Base-by-base conservation (phyloP, 2,329 filamentous ascomycete genomes). In the Alternaria ethzedia region DNA sequence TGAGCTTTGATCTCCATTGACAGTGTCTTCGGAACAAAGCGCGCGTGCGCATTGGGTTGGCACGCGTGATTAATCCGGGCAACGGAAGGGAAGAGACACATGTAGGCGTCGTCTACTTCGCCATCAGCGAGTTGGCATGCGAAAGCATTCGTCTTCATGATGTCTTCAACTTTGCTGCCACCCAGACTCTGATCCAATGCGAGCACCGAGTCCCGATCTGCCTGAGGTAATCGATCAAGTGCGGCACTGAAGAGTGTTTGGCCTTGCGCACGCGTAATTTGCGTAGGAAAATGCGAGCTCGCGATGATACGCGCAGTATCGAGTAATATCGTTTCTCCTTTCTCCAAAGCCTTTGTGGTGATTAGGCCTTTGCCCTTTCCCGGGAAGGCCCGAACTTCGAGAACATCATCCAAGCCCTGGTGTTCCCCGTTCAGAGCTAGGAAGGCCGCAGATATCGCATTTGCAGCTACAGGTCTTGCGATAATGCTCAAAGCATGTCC, bases 1-100 rank as follows among this genome's bases (percentile, higher is more conserved):
- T 69, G 59, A 8, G 72, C 68, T 54, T 68, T 69, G 52, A 75
- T 61, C 41, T 71, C 69, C 71, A 73, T 73, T 23, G 66, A 41
- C 32, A 74, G 44, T 6, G 63, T 67, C 47, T 44, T 51, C 6
- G 67, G 69, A 20, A 72, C 62, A 47, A 74, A 72, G 25, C 69
- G 59, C 28, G 70, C 70, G 60, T 72, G 66, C 17, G 72, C 67
- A 23, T 73, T 74, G 1, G 72, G 70, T 9, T 58, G 63, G 26
- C 72, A 74, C 10, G 70, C 71, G 41, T 74, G 72, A 20, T 74
- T 74, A 54, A 74, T 73, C 3, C 72, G 61, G 44, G 70, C 63
- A 2, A 74, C 68, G 12, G 59, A 60, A 3, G 72, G 70, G 46
- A 72, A 74, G 8, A 74, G 62, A 56, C 72, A 73, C 54, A 74